Percentiles rank a stretch among this genome's conserved stretches.
Evolutionary conservation across 2,329 filamentous ascomycete genomes (phyloP).

Genomic region (Neofusicoccum umdonicola): DNA sequence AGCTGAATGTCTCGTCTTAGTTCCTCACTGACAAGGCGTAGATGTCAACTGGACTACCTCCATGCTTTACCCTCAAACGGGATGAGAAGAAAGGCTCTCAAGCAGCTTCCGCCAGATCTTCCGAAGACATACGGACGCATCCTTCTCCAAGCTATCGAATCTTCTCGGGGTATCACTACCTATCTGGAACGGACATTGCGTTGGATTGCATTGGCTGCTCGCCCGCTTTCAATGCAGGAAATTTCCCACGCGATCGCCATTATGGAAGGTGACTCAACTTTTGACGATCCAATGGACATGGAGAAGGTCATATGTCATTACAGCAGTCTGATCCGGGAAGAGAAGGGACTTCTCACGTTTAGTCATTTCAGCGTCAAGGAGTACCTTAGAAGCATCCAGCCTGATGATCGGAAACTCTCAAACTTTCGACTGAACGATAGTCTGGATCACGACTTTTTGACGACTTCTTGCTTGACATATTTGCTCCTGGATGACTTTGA

Average conservation of each 20-base stretch:
- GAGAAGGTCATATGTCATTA: not conserved
- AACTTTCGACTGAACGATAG: not conserved
- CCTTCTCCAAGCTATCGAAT: not conserved
- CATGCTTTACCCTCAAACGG: not conserved
- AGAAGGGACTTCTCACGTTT: not conserved
- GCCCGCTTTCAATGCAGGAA: not conserved
- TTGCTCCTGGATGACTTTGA: not conserved
- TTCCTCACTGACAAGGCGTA: too few relatives aligned
- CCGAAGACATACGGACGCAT: not conserved
- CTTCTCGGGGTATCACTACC: not conserved
- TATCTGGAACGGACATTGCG: not conserved
- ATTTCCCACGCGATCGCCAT: not conserved
- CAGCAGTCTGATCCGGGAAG: not conserved
- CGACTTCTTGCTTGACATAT: not conserved
- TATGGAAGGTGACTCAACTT: not conserved
- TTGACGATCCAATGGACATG: not conserved
- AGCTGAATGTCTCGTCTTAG: too few relatives aligned
- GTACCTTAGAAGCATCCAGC: not conserved
- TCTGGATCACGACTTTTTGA: not conserved
- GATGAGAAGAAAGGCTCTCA: not conserved
- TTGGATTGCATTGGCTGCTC: not conserved
- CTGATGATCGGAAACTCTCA: not conserved
- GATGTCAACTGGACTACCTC: not conserved
- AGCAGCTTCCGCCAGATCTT: not conserved
- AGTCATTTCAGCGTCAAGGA: constrained; percentile 4